Evolutionary conservation across 78 protist genomes (phyloP).

Genomic region (Dictyostelium firmibasis): DNA sequence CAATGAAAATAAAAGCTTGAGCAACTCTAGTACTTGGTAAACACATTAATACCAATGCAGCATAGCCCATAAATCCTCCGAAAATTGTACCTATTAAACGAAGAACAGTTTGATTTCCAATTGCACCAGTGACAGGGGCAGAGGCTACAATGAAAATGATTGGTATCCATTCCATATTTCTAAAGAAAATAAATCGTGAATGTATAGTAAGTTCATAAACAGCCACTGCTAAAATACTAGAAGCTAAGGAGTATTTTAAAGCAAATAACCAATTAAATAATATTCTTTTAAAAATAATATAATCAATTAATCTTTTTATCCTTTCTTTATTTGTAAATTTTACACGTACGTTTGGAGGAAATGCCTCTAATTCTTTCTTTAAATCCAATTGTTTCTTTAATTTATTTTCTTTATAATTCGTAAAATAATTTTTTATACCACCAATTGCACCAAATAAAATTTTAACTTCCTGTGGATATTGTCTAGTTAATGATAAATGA

Average conservation of each 20-base stretch:
- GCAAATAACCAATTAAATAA: constrained; percentile 15
- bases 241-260: neutral
- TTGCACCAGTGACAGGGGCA: neutral
- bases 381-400: neutral
- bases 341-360: neutral
- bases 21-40: neutral
- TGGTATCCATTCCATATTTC: constrained; percentile 21
- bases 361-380: neutral
- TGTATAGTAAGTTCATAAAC: constrained; percentile 14
- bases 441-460: neutral
- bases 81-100: neutral
- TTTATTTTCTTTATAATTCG: constrained; percentile 3
- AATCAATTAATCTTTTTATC: neutral
- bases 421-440: neutral
- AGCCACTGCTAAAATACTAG: neutral
- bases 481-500: neutral
- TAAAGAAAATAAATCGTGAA: neutral
- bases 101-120: neutral
- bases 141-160: neutral
- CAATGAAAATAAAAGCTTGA: constrained; percentile 15
- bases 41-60: constrained; percentile 8
- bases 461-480: constrained; percentile 16
- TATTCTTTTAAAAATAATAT: neutral
- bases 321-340: neutral
- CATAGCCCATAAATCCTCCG: constrained; percentile 22